Evolutionary conservation across 208 protist species (phyloP).

Genomic region (Trypanosomatidae sp.): DNA sequence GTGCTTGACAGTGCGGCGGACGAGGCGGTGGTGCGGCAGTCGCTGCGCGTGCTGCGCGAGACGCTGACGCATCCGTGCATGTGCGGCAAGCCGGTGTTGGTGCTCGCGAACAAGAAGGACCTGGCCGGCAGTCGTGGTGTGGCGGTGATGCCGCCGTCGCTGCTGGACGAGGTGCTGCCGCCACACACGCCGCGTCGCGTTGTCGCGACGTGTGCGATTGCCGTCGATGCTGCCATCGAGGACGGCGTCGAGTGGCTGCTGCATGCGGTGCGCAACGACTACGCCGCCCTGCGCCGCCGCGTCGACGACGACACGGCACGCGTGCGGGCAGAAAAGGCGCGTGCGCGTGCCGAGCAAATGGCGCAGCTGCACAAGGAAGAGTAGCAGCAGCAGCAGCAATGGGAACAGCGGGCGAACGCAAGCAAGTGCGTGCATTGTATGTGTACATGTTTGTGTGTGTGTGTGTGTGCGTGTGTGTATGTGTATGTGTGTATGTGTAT

Average conservation of each 20-base stretch:
- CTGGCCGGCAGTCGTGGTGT: slow-evolving; percentile 63
- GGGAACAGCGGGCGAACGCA: background rate
- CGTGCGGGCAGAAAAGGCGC: slow-evolving; percentile 62
- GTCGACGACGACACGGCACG: slow-evolving; percentile 40
- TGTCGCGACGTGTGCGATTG: slow-evolving; percentile 57
- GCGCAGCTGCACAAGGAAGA: slow-evolving; percentile 4
- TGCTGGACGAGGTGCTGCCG: slow-evolving; percentile 37
- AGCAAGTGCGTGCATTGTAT: background rate
- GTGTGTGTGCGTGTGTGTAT: too few relatives aligned
- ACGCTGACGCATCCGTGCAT: slow-evolving; percentile 90
- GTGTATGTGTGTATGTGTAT: too few relatives aligned
- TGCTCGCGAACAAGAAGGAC: slow-evolving; percentile 99
- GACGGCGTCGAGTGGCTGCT: slow-evolving; percentile 82
- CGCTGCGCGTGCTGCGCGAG: slow-evolving; percentile 42
- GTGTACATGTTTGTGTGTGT: slow-evolving; percentile 2
- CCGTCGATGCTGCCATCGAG: slow-evolving; percentile 63
- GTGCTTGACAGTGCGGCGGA: slow-evolving; percentile 70
- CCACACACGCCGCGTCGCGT: slow-evolving; percentile 32
- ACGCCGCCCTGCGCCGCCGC: slow-evolving; percentile 33
- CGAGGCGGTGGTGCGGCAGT: slow-evolving; percentile 41
- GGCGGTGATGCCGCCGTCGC: slow-evolving; percentile 63
- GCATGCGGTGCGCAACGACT: slow-evolving; percentile 30
- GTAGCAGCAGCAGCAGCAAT: background rate
- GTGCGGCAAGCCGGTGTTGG: slow-evolving; percentile 94
- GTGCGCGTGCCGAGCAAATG: slow-evolving; percentile 44